These are phyloP conservation scores for Neonectria hederae DNA, from an alignment of 2,329 filamentous ascomycete species.

Conservation along the genomic window DNA sequence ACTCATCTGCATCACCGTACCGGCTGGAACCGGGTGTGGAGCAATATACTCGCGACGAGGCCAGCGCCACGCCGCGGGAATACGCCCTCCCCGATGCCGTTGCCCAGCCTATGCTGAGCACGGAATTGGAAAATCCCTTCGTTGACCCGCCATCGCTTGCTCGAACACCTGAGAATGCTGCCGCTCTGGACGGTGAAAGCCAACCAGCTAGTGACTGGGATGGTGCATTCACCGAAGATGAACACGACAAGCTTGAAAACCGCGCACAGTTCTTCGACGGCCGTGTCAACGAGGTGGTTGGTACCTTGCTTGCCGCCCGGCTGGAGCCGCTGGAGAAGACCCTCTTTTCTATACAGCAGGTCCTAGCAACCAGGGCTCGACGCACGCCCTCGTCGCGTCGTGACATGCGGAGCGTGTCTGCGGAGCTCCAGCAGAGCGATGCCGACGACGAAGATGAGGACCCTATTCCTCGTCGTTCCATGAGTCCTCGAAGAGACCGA, in stretches of 20 bases:
- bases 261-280: slow-evolving; percentile 90
- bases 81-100: slow-evolving; percentile 59
- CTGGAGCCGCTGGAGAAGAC: slow-evolving; percentile 83
- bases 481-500: slow-evolving; percentile 81
- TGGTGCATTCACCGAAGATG: slow-evolving; percentile 80
- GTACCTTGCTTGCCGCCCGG: slow-evolving; percentile 77
- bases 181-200: slow-evolving; percentile 58
- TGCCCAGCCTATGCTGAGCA: slow-evolving; percentile 57
- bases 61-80: slow-evolving; percentile 75
- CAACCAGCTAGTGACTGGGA: slow-evolving; percentile 91
- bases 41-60: slow-evolving; percentile 72
- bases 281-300: slow-evolving; percentile 87
- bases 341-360: slow-evolving; percentile 79
- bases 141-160: slow-evolving; percentile 61
- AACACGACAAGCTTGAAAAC: slow-evolving; percentile 83
- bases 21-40: slow-evolving; percentile 60
- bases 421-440: slow-evolving; percentile 82
- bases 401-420: slow-evolving; percentile 72
- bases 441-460: slow-evolving; percentile 94
- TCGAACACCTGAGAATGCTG: slow-evolving; percentile 61
- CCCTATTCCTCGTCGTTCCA: slow-evolving; percentile 69
- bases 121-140: slow-evolving; percentile 71
- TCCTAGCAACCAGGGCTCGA: slow-evolving; percentile 67
- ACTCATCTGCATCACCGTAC: slow-evolving; percentile 57
- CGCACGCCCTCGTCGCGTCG: slow-evolving; percentile 65